Evolutionary conservation across 208 protist genomes (phyloP).

Genomic region (Angomonas deanei): DNA sequence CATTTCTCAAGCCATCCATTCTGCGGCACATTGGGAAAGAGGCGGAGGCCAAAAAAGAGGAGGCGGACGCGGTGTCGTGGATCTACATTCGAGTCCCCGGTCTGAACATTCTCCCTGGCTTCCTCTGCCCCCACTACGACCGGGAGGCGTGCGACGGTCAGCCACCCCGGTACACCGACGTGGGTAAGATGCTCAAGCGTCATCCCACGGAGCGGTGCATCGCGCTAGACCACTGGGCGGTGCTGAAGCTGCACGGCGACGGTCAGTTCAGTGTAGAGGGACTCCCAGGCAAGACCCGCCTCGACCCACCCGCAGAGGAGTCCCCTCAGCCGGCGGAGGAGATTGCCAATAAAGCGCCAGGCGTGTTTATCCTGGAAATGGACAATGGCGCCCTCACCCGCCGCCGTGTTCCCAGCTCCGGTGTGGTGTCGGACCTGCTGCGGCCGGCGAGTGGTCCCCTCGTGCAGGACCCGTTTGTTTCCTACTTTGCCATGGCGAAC

Average conservation of each 20-base stretch:
- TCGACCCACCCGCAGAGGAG: background rate
- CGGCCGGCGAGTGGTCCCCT: conserved; percentile 44
- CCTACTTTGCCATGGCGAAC: conserved; percentile 81
- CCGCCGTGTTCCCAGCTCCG: conserved; percentile 15
- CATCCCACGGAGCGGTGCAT: conserved; percentile 86
- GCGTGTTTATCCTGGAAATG: conserved; percentile 66
- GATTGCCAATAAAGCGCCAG: conserved; percentile 17
- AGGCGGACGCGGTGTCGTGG: conserved; percentile 30
- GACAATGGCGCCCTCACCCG: conserved; percentile 32
- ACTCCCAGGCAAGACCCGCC: conserved; percentile 42
- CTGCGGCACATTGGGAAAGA: conserved; percentile 13
- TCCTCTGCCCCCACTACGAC: conserved; percentile 88
- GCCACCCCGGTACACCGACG: conserved; percentile 67
- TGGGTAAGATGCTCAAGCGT: conserved; percentile 81
- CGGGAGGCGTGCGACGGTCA: conserved; percentile 51
- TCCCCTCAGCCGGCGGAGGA: background rate
- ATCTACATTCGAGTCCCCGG: conserved; percentile 84
- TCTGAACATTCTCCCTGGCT: conserved; percentile 66
- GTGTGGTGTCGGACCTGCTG: conserved; percentile 47
- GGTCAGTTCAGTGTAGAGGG: conserved; percentile 63
- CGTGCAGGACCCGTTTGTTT: conserved; percentile 75
- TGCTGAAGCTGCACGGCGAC: conserved; percentile 63
- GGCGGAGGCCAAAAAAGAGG: conserved; percentile 12
- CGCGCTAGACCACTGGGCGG: conserved; percentile 82
- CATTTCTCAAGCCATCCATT: conserved; percentile 56